Evolutionary conservation across 495 filamentous ascomycete genomes (phyloP).

Genomic region (Xylaria curta): DNA sequence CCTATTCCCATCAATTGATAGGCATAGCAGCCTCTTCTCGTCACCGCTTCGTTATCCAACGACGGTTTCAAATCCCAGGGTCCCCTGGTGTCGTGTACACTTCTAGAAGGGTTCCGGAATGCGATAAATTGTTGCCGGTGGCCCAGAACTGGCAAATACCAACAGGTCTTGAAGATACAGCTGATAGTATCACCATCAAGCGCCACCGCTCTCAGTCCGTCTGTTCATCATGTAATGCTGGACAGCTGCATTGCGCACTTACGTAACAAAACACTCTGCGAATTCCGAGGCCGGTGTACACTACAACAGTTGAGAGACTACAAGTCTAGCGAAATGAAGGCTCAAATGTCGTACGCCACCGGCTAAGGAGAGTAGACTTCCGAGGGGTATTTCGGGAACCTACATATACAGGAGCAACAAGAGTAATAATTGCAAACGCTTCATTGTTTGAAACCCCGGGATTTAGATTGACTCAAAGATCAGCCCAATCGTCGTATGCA

Average conservation of each 20-base stretch:
- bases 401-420: neutral
- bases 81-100: neutral
- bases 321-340: neutral
- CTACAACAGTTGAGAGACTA: neutral
- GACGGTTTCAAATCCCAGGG: neutral
- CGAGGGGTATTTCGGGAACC: neutral
- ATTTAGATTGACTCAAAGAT: neutral
- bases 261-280: neutral
- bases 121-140: neutral
- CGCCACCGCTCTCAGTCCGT: neutral
- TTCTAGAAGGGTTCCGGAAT: neutral
- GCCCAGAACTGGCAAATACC: neutral
- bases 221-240: neutral
- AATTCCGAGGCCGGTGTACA: neutral
- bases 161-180: conserved; percentile 1
- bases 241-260: neutral
- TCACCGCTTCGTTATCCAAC: conserved; percentile 24
- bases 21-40: neutral
- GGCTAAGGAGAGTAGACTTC: neutral
- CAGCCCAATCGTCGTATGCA: neutral
- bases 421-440: neutral
- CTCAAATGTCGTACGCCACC: neutral
- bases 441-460: too few relatives aligned
- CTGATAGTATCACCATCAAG: neutral
- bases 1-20: neutral